phyloP scores from a whole-genome alignment of 75 land plant genomes.

The Ceratopteris richardii region DNA sequence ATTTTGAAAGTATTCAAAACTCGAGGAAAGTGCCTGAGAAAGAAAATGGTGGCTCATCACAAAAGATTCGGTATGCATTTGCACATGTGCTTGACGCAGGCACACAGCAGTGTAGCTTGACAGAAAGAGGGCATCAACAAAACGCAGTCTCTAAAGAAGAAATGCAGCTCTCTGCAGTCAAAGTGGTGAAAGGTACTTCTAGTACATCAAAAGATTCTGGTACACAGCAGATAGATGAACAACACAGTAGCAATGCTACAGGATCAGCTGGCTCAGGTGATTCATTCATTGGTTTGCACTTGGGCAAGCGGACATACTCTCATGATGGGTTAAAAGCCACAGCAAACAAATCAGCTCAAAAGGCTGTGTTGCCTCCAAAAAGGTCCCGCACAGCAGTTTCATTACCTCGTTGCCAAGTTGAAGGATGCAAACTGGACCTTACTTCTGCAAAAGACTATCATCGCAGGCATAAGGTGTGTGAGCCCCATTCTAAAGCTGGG shows the following conservation, averaged over 20 bases:
- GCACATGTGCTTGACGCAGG: no score
- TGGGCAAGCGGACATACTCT: slow-evolving; percentile 62
- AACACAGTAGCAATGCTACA: not conserved
- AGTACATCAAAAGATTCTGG: not conserved
- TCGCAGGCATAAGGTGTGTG: slow-evolving; percentile 62
- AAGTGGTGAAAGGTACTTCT: not conserved
- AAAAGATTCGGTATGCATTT: no score
- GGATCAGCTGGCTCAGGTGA: slow-evolving; percentile 28
- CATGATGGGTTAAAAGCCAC: slow-evolving; percentile 16
- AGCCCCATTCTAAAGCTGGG: slow-evolving; percentile 59
- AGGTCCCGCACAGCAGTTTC: slow-evolving; percentile 1
- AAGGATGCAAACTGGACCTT: slow-evolving; percentile 45
- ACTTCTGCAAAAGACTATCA: slow-evolving; percentile 55
- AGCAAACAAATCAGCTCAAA: not conserved
- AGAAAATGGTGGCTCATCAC: no score
- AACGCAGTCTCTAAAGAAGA: not conserved
- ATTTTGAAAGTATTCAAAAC: no score
- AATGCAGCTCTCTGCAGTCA: not conserved
- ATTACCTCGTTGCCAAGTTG: slow-evolving; percentile 57
- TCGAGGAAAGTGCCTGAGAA: no score
- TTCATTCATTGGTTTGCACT: slow-evolving; percentile 47
- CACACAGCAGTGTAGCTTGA: no score
- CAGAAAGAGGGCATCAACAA: no score
- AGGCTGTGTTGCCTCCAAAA: not conserved
- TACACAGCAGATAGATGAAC: not conserved